A percentile compares a stretch with the other conserved stretches of the same genome.
phyloP scores from a whole-genome alignment of 1,139 yeast genomes.

The Scheffersomyces stambukii region DNA sequence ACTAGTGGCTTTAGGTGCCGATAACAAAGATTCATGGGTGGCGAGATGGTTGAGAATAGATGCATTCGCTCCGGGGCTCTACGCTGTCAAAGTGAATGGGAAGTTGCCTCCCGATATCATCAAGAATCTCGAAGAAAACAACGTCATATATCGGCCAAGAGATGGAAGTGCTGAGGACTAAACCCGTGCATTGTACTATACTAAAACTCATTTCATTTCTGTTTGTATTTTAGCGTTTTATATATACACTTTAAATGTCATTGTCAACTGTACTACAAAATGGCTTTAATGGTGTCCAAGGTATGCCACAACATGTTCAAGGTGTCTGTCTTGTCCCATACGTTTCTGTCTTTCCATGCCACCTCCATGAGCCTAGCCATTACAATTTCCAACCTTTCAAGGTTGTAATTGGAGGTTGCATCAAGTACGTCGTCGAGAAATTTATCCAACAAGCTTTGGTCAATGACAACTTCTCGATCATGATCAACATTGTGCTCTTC shows the following conservation, averaged over 20 bases:
- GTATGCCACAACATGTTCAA: constrained; percentile 23
- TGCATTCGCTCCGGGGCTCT: constrained; percentile 82
- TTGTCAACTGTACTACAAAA: too few relatives aligned
- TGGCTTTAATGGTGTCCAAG: constrained; percentile 9
- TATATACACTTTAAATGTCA: constrained; percentile 1
- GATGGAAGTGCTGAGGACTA: constrained; percentile 92
- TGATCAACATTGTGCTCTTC: constrained; percentile 18
- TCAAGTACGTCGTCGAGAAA: constrained; percentile 22
- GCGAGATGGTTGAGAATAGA: constrained; percentile 95
- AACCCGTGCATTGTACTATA: constrained; percentile 2
- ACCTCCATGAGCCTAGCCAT: constrained; percentile 72
- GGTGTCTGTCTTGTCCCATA: constrained; percentile 60
- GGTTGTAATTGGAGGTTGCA: constrained; percentile 46
- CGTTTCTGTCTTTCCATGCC: constrained; percentile 65
- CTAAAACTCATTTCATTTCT: constrained; percentile 2
- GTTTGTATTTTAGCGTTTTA: background rate
- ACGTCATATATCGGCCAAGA: constrained; percentile 85
- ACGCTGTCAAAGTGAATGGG: constrained; percentile 93
- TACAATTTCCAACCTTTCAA: constrained; percentile 71
- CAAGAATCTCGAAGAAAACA: constrained; percentile 65
- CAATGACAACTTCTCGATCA: constrained; percentile 15
- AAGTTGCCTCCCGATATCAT: constrained; percentile 84
- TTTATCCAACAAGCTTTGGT: constrained; percentile 11
- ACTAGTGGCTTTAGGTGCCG: constrained; percentile 83
- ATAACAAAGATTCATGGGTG: constrained; percentile 84